These are phyloP conservation scores for Talaromyces sp. DNA, from an alignment of 2,329 filamentous ascomycete species.

Conservation along the genomic window DNA sequence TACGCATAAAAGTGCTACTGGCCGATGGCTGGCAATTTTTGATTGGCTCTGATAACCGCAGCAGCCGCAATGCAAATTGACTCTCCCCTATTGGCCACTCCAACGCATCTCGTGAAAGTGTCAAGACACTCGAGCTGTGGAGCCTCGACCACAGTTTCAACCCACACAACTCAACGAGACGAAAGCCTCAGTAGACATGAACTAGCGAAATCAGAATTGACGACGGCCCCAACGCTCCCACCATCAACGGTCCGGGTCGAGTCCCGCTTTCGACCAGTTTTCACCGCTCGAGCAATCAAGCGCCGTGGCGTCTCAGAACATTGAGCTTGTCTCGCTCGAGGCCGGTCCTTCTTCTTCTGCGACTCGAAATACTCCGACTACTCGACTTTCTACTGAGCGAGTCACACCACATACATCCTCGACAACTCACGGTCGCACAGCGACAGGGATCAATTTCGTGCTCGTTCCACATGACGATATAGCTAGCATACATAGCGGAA, in stretches of 20 bases:
- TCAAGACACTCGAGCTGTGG: slow-evolving; percentile 5
- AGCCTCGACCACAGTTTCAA: neutral
- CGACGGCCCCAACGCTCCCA: neutral
- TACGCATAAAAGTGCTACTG: neutral
- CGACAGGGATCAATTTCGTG: neutral
- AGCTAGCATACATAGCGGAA: slow-evolving; percentile 1
- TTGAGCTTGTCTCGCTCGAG: slow-evolving; percentile 34
- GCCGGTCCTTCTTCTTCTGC: neutral
- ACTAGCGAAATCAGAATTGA: neutral
- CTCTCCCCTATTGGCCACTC: neutral
- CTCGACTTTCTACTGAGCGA: neutral
- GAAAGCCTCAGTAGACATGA: neutral
- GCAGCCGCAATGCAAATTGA: neutral
- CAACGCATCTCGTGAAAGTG: neutral
- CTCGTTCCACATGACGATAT: slow-evolving; percentile 16
- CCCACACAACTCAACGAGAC: neutral
- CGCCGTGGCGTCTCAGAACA: slow-evolving; percentile 23
- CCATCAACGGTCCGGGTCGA: neutral
- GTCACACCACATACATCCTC: neutral
- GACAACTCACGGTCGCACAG: slow-evolving; percentile 8
- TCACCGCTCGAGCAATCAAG: slow-evolving; percentile 8
- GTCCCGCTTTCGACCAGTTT: neutral
- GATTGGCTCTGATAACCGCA: slow-evolving; percentile 10
- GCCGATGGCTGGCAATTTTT: neutral
- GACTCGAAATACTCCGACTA: neutral